Evolutionary conservation across 192 early-diverging fungal genomes (phyloP).

Genomic region (Dispira simplex): DNA sequence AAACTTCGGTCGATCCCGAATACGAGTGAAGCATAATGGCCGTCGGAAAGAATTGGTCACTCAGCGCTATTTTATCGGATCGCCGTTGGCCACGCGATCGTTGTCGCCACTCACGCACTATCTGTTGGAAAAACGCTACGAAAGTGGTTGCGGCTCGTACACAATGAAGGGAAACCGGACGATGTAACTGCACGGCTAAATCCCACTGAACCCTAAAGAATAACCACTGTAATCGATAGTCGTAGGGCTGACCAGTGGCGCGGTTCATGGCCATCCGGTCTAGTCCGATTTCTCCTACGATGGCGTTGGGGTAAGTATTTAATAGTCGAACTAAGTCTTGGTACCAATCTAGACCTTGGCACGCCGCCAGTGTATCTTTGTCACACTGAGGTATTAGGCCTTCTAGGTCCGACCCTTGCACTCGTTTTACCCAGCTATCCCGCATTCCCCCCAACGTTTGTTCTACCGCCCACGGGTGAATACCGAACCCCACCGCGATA

Average conservation of each 20-base stretch:
- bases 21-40: slow-evolving; percentile 12
- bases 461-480: slow-evolving; percentile 4
- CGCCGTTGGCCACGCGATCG: neutral
- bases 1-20: slow-evolving; percentile 4
- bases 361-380: neutral
- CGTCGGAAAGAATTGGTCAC: neutral
- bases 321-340: neutral
- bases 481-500: neutral
- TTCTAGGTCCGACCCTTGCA: neutral
- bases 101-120: neutral
- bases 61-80: neutral
- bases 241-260: neutral
- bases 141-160: neutral
- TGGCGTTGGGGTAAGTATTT: neutral
- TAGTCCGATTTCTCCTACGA: slow-evolving; percentile 11
- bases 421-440: neutral
- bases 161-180: slow-evolving; percentile 6
- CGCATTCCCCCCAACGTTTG: neutral
- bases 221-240: neutral
- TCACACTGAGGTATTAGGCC: neutral
- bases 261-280: slow-evolving; percentile 6
- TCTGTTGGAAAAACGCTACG: neutral
- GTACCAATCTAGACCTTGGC: neutral
- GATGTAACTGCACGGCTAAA: neutral
- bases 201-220: slow-evolving; percentile 1